Evolutionary conservation across 139 green algal genomes (phyloP), one percentile per base, ranked within the genome.

Genomic region (Limnomonas spitsbergensis): DNA sequence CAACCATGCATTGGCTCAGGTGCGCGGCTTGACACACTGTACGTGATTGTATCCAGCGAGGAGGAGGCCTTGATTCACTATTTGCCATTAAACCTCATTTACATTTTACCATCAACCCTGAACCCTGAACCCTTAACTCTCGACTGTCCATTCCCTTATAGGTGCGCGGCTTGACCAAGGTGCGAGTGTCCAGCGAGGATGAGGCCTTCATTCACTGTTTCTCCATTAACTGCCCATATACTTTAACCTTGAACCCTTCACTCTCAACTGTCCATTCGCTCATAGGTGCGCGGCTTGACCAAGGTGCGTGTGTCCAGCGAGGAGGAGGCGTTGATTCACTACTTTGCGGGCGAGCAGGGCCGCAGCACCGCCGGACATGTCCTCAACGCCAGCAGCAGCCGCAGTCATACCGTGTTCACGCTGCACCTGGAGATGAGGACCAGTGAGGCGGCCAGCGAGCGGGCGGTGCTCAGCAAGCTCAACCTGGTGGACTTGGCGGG

Each of bases 401-500:
- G 88, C 69, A 90, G 81, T 7, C 91, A 95, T 84, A 90, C 80
- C n/a, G 78, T 95, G 24, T 94, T 95, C 84, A 94, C 84, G 1
- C 27, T 94, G 9, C 83, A 93, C 70, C 27, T 93, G 29, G 84
- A 92, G 67, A 90, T 85, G 38, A 81, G 88, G 38, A 84, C 83
- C 54, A 90, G 84, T 61, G 84, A 84, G 4, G 88, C 87, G 27
- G 87, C 84, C 35, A 77, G n/a, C n/a, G 91, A 94, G 82, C 77
- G 83, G 1, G 87, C 86, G 1, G 78, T 91, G 35, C 66, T 90
- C 40, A 87, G 77, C 54, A 90, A 91, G 74, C 66, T 94, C 38
- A 83, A 90, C 71, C 81, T 93, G 53, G 87, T 95, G 61, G 92
- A 96, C 82, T 81, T 97, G 73, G 92, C 92, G 6, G 92, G 92